Evolutionary conservation across 371 early-diverging fungal genomes (phyloP).

Genomic region (Mucor mucedo): DNA sequence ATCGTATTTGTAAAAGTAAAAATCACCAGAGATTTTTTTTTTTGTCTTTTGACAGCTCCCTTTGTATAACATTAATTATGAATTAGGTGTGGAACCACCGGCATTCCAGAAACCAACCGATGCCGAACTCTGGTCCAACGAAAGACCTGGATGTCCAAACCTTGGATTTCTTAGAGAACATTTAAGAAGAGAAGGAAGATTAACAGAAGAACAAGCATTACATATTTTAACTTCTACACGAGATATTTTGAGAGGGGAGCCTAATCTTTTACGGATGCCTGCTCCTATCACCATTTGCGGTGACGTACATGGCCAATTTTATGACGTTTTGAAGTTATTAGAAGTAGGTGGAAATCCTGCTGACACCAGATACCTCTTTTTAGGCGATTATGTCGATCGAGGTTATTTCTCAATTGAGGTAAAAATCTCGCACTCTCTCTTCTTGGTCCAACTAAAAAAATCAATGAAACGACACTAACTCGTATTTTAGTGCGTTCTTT

Average conservation of each 20-base stretch:
- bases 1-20: conserved; percentile 77
- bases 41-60: neutral
- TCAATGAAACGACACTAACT: neutral
- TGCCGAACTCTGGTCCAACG: conserved; percentile 63
- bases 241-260: conserved; percentile 76
- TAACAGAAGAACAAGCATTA: conserved; percentile 92
- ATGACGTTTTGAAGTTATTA: conserved; percentile 96
- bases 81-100: conserved; percentile 34
- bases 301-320: conserved; percentile 99
- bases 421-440: neutral
- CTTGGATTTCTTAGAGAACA: conserved; percentile 84
- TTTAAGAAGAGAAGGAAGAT: conserved; percentile 89
- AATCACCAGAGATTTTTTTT: neutral
- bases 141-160: conserved; percentile 78
- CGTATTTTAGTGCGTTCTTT: conserved; percentile 80
- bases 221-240: conserved; percentile 79
- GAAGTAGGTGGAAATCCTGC: conserved; percentile 94
- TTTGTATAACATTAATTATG: neutral
- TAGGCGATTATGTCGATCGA: conserved; percentile 98
- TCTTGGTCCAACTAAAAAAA: too few relatives aligned
- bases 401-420: conserved; percentile 90
- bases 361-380: conserved; percentile 83
- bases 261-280: conserved; percentile 82
- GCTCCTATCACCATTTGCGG: conserved; percentile 96
- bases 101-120: conserved; percentile 57